These are phyloP conservation scores for Debaryomyces subglobosus DNA, from an alignment of 1,139 yeast genomes.

Conservation along the genomic window DNA sequence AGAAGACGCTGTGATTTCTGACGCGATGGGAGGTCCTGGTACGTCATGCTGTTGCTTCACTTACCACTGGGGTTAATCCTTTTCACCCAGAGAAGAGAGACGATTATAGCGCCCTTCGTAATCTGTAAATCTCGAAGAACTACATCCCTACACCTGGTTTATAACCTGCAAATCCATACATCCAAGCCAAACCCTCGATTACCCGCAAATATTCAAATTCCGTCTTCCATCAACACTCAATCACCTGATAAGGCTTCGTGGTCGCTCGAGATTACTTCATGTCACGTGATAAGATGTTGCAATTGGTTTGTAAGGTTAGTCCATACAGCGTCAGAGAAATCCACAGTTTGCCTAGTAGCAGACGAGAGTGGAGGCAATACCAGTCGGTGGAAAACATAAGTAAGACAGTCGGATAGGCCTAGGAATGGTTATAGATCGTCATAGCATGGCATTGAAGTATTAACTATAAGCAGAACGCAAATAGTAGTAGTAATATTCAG, in stretches of 20 bases:
- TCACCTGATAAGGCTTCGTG: not conserved
- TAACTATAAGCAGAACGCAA: not conserved
- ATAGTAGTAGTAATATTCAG: not conserved
- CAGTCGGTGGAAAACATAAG: not conserved
- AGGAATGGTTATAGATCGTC: not conserved
- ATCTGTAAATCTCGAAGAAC: not conserved
- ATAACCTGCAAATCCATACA: not conserved
- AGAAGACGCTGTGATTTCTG: conserved; percentile 52
- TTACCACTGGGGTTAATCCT: not conserved
- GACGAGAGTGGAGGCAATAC: not conserved
- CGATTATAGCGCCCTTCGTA: no score
- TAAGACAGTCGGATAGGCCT: not conserved
- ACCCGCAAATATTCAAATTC: no score
- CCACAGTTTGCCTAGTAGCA: not conserved
- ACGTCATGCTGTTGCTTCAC: conserved; percentile 22
- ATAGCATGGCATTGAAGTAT: not conserved
- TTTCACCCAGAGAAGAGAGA: no score
- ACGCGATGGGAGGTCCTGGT: conserved; percentile 48
- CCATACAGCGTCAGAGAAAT: not conserved
- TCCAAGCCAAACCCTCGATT: not conserved
- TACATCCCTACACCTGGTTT: not conserved
- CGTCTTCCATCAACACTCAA: no score
- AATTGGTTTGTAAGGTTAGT: not conserved
- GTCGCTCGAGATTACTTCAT: not conserved
- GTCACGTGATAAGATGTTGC: conserved; percentile 8